Percentiles rank a stretch among this genome's conserved stretches.
These are phyloP conservation scores for Lipomyces mesembrius DNA, from an alignment of 805 yeast species.

Conservation along the genomic window DNA sequence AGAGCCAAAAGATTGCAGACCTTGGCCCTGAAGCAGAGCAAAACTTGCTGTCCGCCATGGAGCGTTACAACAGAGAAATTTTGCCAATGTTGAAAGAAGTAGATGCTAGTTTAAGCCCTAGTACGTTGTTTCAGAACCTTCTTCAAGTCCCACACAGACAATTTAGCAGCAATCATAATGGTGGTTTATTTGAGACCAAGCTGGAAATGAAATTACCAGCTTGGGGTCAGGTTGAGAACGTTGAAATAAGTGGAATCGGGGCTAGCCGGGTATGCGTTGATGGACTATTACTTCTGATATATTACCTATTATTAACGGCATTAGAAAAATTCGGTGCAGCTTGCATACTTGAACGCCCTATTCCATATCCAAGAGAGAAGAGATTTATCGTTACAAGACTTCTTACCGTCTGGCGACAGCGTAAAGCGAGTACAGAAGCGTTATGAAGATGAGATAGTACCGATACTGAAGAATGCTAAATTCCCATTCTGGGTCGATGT, in stretches of 20 bases:
- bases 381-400: neutral
- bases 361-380: neutral
- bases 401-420: neutral
- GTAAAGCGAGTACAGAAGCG: neutral
- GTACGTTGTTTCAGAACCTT: neutral
- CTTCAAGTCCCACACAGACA: neutral
- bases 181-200: neutral
- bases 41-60: neutral
- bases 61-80: neutral
- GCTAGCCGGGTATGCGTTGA: neutral
- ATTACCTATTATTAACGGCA: neutral
- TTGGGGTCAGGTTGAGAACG: neutral
- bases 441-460: neutral
- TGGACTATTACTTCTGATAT: neutral
- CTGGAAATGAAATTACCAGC: neutral
- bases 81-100: neutral
- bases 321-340: neutral
- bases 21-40: neutral
- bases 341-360: neutral
- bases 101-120: neutral
- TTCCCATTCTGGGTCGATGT: slow-evolving; percentile 4
- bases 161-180: neutral
- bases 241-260: neutral
- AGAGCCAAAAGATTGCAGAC: neutral
- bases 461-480: neutral